Percentiles rank a stretch among this genome's conserved stretches.
These are phyloP conservation scores for Monascus purpureus DNA, from an alignment of 495 filamentous ascomycete genomes.

Conservation along the genomic window DNA sequence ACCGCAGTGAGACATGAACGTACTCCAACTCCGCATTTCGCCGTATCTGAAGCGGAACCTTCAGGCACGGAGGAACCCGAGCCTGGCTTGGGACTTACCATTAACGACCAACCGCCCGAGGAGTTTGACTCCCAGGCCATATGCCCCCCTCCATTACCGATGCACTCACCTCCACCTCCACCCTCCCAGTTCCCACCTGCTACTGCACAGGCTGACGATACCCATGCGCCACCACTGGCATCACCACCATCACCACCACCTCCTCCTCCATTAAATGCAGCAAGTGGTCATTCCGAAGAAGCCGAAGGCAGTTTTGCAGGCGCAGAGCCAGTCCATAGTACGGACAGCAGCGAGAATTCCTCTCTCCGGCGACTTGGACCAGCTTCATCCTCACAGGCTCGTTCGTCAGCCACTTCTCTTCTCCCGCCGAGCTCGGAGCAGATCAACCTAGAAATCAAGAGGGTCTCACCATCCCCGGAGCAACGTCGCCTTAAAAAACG, in stretches of 20 bases:
- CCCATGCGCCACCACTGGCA: too few species aligned
- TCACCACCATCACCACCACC: too few species aligned
- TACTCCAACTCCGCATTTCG: conserved; percentile 14
- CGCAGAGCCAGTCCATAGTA: conserved; percentile 47
- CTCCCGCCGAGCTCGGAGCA: conserved; percentile 18
- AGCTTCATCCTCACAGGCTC: conserved; percentile 21
- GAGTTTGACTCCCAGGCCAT: conserved; percentile 12
- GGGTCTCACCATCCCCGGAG: conserved; percentile 36
- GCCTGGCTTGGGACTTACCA: conserved; percentile 22
- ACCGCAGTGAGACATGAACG: conserved; percentile 10
- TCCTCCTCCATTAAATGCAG: conserved; percentile 19
- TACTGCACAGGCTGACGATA: background rate
- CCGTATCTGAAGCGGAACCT: conserved; percentile 2
- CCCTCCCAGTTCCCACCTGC: conserved; percentile 7
- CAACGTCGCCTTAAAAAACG: conserved; percentile 49
- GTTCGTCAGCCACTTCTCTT: conserved; percentile 30
- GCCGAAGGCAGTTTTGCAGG: conserved; percentile 27
- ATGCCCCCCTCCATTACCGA: conserved; percentile 23
- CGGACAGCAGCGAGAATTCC: conserved; percentile 29
- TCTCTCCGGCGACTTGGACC: conserved; percentile 21
- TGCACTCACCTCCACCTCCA: conserved; percentile 21
- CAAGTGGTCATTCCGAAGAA: background rate
- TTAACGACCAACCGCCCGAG: conserved; percentile 19
- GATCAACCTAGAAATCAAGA: conserved; percentile 10
- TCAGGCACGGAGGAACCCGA: conserved; percentile 5